Percentiles rank a stretch among this genome's conserved stretches.
phyloP scores from a whole-genome alignment of 1,284 basidiomycete species.

The Tylopilus sp. region DNA sequence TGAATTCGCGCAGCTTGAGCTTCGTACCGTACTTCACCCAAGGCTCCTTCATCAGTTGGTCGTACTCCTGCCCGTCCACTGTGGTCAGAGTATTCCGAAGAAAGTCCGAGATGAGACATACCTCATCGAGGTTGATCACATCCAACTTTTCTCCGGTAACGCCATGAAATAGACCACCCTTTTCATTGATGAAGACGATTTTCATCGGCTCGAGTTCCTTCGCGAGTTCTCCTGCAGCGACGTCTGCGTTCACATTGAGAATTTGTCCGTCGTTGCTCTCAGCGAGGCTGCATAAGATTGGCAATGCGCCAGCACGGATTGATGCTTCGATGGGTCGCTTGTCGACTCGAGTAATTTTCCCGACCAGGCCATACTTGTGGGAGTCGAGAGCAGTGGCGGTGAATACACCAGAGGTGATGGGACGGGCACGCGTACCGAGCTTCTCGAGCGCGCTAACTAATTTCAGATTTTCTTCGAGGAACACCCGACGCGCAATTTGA shows the following conservation, averaged over 20 bases:
- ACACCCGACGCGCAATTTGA: conserved; percentile 89
- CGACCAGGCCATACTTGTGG: conserved; percentile 92
- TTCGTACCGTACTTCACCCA: conserved; percentile 99
- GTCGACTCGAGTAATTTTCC: conserved; percentile 89
- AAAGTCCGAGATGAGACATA: conserved; percentile 33
- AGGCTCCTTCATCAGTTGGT: conserved; percentile 95
- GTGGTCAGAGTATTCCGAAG: conserved; percentile 4
- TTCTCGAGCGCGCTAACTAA: conserved; percentile 88
- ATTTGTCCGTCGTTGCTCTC: conserved; percentile 93
- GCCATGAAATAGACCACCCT: conserved; percentile 97
- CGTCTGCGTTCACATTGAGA: conserved; percentile 95
- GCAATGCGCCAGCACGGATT: conserved; percentile 89
- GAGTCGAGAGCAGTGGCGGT: conserved; percentile 93
- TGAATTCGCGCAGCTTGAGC: conserved; percentile 99
- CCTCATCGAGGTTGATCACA: conserved; percentile 97
- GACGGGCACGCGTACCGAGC: conserved; percentile 90
- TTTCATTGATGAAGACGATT: conserved; percentile 98
- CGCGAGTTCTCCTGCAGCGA: conserved; percentile 92
- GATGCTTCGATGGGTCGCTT: conserved; percentile 94
- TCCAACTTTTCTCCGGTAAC: conserved; percentile 93
- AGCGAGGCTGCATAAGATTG: conserved; percentile 89
- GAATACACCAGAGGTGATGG: conserved; percentile 95
- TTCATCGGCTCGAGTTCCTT: conserved; percentile 98
- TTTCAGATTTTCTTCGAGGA: conserved; percentile 92
- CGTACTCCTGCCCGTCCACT: conserved; percentile 73